Evolutionary conservation across 2,329 filamentous ascomycete species (phyloP), one percentile per base, ranked within the genome.

Genomic region (Aspergillus pseudotamarii): DNA sequence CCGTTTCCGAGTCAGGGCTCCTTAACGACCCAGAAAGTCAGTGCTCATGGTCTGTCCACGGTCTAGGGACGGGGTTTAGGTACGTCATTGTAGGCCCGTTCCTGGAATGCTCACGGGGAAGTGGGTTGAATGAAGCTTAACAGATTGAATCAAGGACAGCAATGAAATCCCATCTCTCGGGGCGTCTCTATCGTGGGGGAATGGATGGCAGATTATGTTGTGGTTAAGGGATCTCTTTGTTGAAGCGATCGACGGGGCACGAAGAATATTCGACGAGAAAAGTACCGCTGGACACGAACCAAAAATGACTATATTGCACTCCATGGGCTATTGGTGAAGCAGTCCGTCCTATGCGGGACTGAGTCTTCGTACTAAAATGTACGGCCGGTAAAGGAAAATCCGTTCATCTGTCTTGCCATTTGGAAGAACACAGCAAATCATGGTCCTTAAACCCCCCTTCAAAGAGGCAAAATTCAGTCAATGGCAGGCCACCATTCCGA

Each of bases 1-100:
- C 75, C 55, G 82, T 84, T 63, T 80, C 77, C 62, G 79, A 79
- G 71, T 83, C 77, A 38, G 80, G 79, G 65, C 77, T 77, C 68
- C 81, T 82, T 67, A 57, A 59, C 57, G 58, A 59, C 62, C 67
- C 41, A 59, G 59, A 60, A 63, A 26, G 69, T 79, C 64, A 79
- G 75, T 66, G 65, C 57, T 50, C 45, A 59, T 56, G 53, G 30
- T 55, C 30, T 61, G 46, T 50, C 62, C 51, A 43, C 21, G 46
- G 57, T 60, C 43, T 58, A 28, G 55, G 54, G 59, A 53, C 62
- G 65, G 64, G 64, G 63, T 12, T 53, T 61, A 43, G 60, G 68
- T 75, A 76, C 74, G 72, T 73, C 73, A 76, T 78, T 62, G 51
- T 73, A 63, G 59, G 38, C 56, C 53, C 53, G n/a, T 38, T n/a